phyloP scores from a whole-genome alignment of 495 filamentous ascomycete genomes.

The Penicillium cataractarum region DNA sequence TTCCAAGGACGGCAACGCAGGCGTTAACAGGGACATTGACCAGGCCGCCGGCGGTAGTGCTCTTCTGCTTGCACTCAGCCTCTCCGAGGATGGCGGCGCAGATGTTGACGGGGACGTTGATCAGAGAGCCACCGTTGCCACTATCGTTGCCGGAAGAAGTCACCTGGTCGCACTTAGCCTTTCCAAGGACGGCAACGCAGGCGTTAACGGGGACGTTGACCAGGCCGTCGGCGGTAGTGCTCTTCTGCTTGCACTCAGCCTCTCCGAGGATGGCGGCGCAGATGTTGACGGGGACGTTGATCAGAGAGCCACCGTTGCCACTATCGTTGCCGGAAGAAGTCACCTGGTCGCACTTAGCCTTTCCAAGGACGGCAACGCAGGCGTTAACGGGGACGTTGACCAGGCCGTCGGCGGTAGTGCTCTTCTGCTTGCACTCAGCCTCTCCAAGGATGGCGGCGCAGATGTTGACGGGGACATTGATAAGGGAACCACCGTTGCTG shows the following conservation, averaged over 20 bases:
- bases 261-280: too few species aligned
- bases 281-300: too few species aligned
- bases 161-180: slow-evolving; percentile 37
- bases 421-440: slow-evolving; percentile 27
- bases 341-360: slow-evolving; percentile 24
- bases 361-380: slow-evolving; percentile 34
- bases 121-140: slow-evolving; percentile 26
- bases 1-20: slow-evolving; percentile 34
- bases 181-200: slow-evolving; percentile 33
- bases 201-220: slow-evolving; percentile 35
- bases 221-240: slow-evolving; percentile 22
- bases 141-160: slow-evolving; percentile 21
- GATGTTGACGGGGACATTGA: slow-evolving; percentile 37
- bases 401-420: slow-evolving; percentile 18
- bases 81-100: slow-evolving; percentile 34
- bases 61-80: slow-evolving; percentile 27
- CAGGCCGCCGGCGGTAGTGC: slow-evolving; percentile 19
- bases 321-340: too few species aligned
- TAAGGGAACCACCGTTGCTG: slow-evolving; percentile 25
- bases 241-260: slow-evolving; percentile 28
- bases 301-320: too few species aligned
- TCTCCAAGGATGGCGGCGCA: slow-evolving; percentile 34
- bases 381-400: slow-evolving; percentile 36
- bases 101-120: slow-evolving; percentile 37
- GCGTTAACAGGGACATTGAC: slow-evolving; percentile 35